Evolutionary conservation across 495 filamentous ascomycete species (phyloP).

Genomic region (Cairneyella variabilis): DNA sequence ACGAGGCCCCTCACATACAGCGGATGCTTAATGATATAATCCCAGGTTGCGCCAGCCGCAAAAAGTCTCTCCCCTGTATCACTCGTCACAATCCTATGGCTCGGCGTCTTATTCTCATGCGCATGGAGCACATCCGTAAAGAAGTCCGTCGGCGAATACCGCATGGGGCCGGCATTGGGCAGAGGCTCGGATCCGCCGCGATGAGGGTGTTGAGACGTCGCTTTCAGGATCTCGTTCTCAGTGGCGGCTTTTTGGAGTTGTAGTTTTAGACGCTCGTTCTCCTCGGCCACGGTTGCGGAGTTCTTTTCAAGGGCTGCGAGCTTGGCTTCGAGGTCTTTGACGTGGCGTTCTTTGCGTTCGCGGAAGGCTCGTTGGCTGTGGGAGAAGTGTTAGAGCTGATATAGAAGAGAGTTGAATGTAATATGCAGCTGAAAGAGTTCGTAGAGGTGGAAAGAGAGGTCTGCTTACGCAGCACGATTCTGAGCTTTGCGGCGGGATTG

Average conservation of each 20-base stretch:
- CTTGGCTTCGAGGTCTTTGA: constrained; percentile 87
- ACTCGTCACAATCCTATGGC: constrained; percentile 67
- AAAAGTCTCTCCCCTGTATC: constrained; percentile 72
- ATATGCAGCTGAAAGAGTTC: background rate
- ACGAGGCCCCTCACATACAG: constrained; percentile 77
- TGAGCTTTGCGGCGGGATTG: constrained; percentile 90
- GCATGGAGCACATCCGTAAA: constrained; percentile 49
- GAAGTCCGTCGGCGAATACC: constrained; percentile 71
- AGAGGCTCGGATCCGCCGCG: constrained; percentile 13
- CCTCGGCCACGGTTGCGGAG: constrained; percentile 47
- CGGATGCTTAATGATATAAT: constrained; percentile 80
- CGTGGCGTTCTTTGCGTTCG: constrained; percentile 91
- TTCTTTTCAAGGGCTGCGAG: constrained; percentile 49
- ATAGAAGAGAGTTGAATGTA: background rate
- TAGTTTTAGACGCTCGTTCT: constrained; percentile 82
- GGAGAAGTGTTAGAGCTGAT: background rate
- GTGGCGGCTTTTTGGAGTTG: constrained; percentile 63
- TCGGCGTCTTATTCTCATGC: constrained; percentile 55
- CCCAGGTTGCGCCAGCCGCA: constrained; percentile 82
- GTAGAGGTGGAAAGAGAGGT: background rate
- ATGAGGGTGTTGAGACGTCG: constrained; percentile 46
- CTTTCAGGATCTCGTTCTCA: constrained; percentile 93
- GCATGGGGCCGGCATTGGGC: constrained; percentile 62
- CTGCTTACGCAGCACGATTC: constrained; percentile 91
- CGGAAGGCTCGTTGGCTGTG: constrained; percentile 95